These are phyloP conservation scores for Pseudogymnoascus sp. DNA, from an alignment of 2,329 filamentous ascomycete species.

Conservation along the genomic window DNA sequence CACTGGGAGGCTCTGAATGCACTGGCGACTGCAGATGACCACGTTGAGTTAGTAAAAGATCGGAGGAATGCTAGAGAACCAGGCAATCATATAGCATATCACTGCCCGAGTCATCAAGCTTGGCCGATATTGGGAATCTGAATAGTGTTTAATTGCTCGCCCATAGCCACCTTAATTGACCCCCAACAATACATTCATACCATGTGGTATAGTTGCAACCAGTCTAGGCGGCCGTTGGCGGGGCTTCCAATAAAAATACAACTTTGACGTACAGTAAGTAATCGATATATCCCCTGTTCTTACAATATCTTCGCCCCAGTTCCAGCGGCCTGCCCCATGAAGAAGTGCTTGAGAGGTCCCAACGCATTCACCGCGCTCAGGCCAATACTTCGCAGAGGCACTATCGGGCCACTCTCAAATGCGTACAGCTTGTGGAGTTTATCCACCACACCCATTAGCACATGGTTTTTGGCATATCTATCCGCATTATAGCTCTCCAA, in stretches of 20 bases:
- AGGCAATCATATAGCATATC: background rate
- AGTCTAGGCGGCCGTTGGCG: background rate
- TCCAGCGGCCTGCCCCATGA: slow-evolving; percentile 70
- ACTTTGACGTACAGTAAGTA: background rate
- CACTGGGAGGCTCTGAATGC: background rate
- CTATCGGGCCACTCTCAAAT: slow-evolving; percentile 70
- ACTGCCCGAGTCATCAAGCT: background rate
- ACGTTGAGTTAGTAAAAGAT: background rate
- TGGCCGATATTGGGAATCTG: background rate
- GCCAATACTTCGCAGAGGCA: slow-evolving; percentile 71
- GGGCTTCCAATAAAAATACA: background rate
- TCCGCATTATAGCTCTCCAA: slow-evolving; percentile 77
- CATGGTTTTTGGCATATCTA: slow-evolving; percentile 75
- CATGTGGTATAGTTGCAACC: background rate
- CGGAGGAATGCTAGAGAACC: background rate
- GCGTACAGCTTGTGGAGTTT: slow-evolving; percentile 90
- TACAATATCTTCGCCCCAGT: slow-evolving; percentile 43
- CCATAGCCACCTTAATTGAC: background rate
- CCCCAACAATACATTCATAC: background rate
- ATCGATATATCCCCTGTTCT: background rate
- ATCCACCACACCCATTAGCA: slow-evolving; percentile 73
- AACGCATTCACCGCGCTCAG: slow-evolving; percentile 69
- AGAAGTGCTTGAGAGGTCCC: slow-evolving; percentile 69
- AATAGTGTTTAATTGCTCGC: background rate
- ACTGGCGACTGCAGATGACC: background rate